Evolutionary conservation across 768 basidiomycete species (phyloP).

Genomic region (Suillus variegatus): DNA sequence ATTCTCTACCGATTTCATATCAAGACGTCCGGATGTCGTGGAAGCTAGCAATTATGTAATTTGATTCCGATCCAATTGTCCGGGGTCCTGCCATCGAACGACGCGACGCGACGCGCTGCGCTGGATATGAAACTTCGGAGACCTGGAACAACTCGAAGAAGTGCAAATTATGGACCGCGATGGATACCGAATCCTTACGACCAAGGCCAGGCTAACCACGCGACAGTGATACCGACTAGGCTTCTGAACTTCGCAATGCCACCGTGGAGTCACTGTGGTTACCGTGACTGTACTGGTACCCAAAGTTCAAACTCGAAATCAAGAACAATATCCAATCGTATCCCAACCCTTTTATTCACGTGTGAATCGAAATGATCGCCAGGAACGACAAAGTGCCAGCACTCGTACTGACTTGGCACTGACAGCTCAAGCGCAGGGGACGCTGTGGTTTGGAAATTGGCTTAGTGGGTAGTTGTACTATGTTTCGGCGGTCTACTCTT

Average conservation of each 20-base stretch:
- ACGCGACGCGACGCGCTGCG: not conserved
- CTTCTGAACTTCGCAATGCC: not conserved
- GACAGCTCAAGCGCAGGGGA: not conserved
- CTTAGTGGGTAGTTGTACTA: no score
- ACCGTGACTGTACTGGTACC: not conserved
- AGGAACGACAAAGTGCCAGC: slow-evolving; percentile 7
- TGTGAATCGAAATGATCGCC: slow-evolving; percentile 3
- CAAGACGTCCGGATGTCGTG: slow-evolving; percentile 1
- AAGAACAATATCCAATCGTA: not conserved
- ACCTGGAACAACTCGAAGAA: not conserved
- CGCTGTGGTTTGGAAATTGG: not conserved
- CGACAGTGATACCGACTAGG: not conserved
- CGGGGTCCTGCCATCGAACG: not conserved
- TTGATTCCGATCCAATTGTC: not conserved
- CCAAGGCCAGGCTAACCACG: not conserved
- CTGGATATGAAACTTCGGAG: not conserved
- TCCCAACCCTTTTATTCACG: not conserved
- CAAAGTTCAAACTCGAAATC: not conserved
- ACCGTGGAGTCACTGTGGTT: not conserved
- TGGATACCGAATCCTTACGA: not conserved
- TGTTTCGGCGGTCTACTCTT: not conserved
- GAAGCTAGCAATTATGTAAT: not conserved
- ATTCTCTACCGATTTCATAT: not conserved
- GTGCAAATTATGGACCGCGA: not conserved
- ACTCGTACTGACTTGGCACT: not conserved